These are phyloP conservation scores for Tylopilus felleus DNA, from an alignment of 768 basidiomycete species.

Conservation along the genomic window DNA sequence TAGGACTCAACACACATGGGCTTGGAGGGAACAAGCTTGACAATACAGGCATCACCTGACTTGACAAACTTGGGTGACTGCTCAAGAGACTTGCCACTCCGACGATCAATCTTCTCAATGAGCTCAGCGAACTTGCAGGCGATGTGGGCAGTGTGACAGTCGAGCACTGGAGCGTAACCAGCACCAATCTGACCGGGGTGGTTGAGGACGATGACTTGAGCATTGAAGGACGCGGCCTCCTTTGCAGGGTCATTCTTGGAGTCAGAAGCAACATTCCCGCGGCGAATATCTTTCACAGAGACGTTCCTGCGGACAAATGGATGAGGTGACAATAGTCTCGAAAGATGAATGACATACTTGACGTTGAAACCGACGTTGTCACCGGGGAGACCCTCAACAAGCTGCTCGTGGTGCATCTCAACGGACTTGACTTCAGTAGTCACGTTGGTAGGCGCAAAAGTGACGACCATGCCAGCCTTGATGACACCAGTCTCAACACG, in stretches of 20 bases:
- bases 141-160: slow-evolving; percentile 99
- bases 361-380: slow-evolving; percentile 99
- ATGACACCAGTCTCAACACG: slow-evolving; percentile 99
- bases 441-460: slow-evolving; percentile 94
- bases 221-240: slow-evolving; percentile 98
- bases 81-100: slow-evolving; percentile 93
- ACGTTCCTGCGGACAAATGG: slow-evolving; percentile 73
- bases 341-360: slow-evolving; percentile 53
- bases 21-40: slow-evolving; percentile 95
- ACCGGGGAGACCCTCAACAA: slow-evolving; percentile 90
- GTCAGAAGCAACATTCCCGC: slow-evolving; percentile 99
- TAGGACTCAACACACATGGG: slow-evolving; percentile 95
- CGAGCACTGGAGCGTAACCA: slow-evolving; percentile 97
- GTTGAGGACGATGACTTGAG: slow-evolving; percentile 99
- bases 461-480: slow-evolving; percentile 99
- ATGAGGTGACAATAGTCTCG: not conserved
- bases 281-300: slow-evolving; percentile 99
- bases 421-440: slow-evolving; percentile 99
- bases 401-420: slow-evolving; percentile 99
- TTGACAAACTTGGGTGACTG: slow-evolving; percentile 94
- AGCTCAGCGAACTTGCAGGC: slow-evolving; percentile 99
- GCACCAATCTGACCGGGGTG: slow-evolving; percentile 99
- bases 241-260: slow-evolving; percentile 99
- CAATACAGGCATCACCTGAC: slow-evolving; percentile 98
- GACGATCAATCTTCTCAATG: slow-evolving; percentile 99